Percentiles rank a stretch among this genome's conserved stretches.
phyloP scores from a whole-genome alignment of 192 early-diverging fungal species.

The Umbelopsis vinacea region DNA sequence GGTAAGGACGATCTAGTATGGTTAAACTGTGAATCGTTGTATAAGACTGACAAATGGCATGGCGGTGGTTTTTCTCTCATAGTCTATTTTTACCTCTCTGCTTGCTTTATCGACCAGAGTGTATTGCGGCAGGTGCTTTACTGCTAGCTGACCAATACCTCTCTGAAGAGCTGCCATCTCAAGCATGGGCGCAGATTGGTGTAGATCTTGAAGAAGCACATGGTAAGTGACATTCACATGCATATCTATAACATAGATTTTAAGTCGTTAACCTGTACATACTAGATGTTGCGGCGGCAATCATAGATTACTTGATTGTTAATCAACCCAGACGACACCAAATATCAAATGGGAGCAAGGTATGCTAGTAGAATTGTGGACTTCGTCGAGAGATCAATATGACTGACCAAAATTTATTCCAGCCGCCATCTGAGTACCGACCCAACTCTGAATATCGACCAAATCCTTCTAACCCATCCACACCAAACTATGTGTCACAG shows the following conservation, averaged over 20 bases:
- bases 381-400: neutral
- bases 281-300: conserved; percentile 2
- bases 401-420: neutral
- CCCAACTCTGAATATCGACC: conserved; percentile 11
- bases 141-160: conserved; percentile 39
- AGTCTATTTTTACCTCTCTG: conserved; percentile 52
- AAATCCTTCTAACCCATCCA: conserved; percentile 13
- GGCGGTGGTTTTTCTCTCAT: neutral
- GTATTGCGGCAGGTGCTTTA: conserved; percentile 50
- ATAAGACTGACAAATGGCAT: neutral
- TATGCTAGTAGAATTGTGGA: neutral
- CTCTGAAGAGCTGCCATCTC: neutral
- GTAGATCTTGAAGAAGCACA: conserved; percentile 34
- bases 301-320: conserved; percentile 18
- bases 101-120: conserved; percentile 45
- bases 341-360: conserved; percentile 12
- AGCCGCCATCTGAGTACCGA: conserved; percentile 13
- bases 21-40: too few species aligned
- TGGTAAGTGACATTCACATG: conserved; percentile 21
- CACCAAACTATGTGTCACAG: conserved; percentile 11
- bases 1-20: conserved; percentile 21
- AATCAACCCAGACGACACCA: conserved; percentile 1
- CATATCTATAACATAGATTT: neutral
- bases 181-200: conserved; percentile 24
- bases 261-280: neutral